A percentile compares a stretch with the other conserved stretches of the same genome.
phyloP scores from a whole-genome alignment of 1,284 basidiomycete species.

The Naganishia liquefaciens region DNA sequence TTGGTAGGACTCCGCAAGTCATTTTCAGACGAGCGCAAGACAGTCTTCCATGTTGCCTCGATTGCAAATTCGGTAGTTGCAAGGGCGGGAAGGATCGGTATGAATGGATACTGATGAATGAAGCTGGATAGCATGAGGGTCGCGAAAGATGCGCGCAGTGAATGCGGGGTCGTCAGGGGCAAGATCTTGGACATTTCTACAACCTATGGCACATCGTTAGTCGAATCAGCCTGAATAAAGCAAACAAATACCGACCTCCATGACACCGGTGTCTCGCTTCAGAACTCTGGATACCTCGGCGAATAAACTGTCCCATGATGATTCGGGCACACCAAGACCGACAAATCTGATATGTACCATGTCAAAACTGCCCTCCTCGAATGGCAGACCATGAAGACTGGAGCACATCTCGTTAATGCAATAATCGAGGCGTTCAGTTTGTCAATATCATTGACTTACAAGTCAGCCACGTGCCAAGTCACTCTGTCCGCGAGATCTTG shows the following conservation, averaged over 20 bases:
- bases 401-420: background rate
- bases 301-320: conserved; percentile 46
- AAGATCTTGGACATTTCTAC: conserved; percentile 49
- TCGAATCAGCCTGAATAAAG: background rate
- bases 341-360: conserved; percentile 52
- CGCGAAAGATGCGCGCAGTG: conserved; percentile 42
- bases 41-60: conserved; percentile 35
- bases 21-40: conserved; percentile 25
- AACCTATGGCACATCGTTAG: conserved; percentile 37
- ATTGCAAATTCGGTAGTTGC: conserved; percentile 23
- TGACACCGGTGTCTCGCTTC: conserved; percentile 45
- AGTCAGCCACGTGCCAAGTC: conserved; percentile 47
- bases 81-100: conserved; percentile 41
- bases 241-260: conserved; percentile 42
- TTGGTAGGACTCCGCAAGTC: conserved; percentile 3
- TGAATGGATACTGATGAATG: conserved; percentile 42
- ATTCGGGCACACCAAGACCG: conserved; percentile 50
- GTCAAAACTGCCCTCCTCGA: conserved; percentile 51
- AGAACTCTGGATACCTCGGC: conserved; percentile 51
- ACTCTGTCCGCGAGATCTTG: conserved; percentile 43
- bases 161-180: conserved; percentile 36
- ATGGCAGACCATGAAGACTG: conserved; percentile 49
- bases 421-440: background rate
- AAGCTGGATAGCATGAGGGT: conserved; percentile 43
- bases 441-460: conserved; percentile 41